A percentile compares a stretch with the other conserved stretches of the same genome.
These are phyloP conservation scores for Cladosporium sphaerospermum DNA, from an alignment of 2,329 filamentous ascomycete species.

Conservation along the genomic window DNA sequence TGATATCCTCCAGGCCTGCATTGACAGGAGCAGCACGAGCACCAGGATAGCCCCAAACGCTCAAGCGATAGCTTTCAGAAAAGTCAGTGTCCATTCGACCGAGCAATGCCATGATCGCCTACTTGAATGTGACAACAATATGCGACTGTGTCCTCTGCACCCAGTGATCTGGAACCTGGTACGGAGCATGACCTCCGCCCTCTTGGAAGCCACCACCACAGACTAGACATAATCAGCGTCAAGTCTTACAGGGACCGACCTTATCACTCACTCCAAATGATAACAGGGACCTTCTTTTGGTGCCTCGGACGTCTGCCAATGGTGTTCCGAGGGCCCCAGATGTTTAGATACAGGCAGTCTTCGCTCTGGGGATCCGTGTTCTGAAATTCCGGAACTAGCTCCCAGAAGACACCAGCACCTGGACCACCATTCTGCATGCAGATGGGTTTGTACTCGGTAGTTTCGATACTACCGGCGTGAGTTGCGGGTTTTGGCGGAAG, in stretches of 20 bases:
- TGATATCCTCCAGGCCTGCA: constrained; percentile 17
- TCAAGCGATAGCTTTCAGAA: constrained; percentile 14
- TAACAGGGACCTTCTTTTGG: not conserved
- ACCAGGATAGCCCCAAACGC: constrained; percentile 17
- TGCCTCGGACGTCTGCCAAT: constrained; percentile 1
- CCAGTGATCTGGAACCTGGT: constrained; percentile 38
- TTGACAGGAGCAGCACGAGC: constrained; percentile 13
- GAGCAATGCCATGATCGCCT: not conserved
- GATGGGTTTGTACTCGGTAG: constrained; percentile 11
- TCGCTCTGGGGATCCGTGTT: constrained; percentile 22
- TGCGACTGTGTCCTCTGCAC: constrained; percentile 35
- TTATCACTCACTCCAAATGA: constrained; percentile 8
- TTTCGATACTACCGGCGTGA: constrained; percentile 1
- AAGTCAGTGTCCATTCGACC: not conserved
- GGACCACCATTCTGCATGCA: constrained; percentile 15
- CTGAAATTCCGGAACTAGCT: constrained; percentile 11
- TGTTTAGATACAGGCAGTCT: constrained; percentile 40
- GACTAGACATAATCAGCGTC: constrained; percentile 34
- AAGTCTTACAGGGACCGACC: constrained; percentile 32
- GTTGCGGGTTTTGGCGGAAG: not conserved
- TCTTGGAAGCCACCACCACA: constrained; percentile 40
- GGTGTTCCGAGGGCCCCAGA: constrained; percentile 35
- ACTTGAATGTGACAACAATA: constrained; percentile 35
- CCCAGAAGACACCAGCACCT: constrained; percentile 11
- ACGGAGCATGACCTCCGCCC: constrained; percentile 39